Evolutionary conservation across 805 yeast species (phyloP).

Genomic region (Diddensiella caesifluorescens): DNA sequence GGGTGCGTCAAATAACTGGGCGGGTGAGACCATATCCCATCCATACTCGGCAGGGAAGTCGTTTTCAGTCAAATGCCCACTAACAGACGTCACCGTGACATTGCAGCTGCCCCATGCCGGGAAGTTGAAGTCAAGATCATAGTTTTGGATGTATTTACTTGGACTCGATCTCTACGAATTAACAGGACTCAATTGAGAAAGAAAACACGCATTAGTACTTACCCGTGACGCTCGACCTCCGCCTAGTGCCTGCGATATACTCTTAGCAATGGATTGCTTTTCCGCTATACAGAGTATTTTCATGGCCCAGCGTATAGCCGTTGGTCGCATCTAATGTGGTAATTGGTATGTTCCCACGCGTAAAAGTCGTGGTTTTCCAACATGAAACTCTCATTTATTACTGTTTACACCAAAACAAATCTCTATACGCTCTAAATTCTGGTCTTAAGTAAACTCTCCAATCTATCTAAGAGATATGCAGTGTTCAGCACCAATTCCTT

Average conservation of each 20-base stretch:
- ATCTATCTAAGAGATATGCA: conserved; percentile 12
- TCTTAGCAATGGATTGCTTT: conserved; percentile 89
- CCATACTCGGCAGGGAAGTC: conserved; percentile 54
- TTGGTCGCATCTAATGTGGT: conserved; percentile 4
- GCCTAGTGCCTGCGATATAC: conserved; percentile 67
- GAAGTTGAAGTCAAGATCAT: conserved; percentile 66
- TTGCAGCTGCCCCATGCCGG: conserved; percentile 59
- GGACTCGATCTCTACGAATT: conserved; percentile 37
- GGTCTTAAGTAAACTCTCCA: conserved; percentile 7
- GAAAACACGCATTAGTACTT: conserved; percentile 2
- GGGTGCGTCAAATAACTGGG: conserved; percentile 67
- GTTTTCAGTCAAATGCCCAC: conserved; percentile 71
- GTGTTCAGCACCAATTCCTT: conserved; percentile 16
- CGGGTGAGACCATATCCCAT: conserved; percentile 58
- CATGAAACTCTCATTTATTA: no score
- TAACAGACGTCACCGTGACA: conserved; percentile 86
- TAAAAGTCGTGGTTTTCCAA: no score
- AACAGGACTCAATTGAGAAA: not conserved
- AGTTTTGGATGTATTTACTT: conserved; percentile 68
- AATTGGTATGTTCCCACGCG: no score
- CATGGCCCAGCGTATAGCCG: conserved; percentile 29
- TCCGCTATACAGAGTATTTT: conserved; percentile 92
- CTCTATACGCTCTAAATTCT: not conserved
- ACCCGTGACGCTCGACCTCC: conserved; percentile 54
- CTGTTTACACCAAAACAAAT: not conserved